These are phyloP conservation scores for Cordyceps cicadae DNA, from an alignment of 2,329 filamentous ascomycete genomes.

Conservation along the genomic window DNA sequence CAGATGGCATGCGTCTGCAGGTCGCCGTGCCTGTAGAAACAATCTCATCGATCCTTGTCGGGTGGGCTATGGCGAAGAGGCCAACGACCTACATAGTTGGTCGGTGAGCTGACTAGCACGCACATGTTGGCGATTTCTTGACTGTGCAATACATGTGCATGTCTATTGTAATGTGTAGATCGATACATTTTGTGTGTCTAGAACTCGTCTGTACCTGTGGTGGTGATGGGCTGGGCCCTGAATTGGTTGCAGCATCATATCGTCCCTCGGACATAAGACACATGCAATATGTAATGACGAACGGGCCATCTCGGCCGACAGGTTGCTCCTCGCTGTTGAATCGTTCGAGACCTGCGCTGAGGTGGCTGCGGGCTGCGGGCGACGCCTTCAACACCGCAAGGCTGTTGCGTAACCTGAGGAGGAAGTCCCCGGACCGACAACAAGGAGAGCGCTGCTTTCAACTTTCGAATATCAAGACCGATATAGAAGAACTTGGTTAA, in stretches of 20 bases:
- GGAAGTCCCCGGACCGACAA: neutral
- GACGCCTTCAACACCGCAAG: neutral
- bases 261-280: neutral
- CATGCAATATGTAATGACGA: neutral
- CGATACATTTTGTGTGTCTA: neutral
- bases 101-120: too few relatives aligned
- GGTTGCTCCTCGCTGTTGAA: neutral
- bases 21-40: neutral
- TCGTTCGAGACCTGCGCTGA: neutral
- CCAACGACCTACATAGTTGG: too few relatives aligned
- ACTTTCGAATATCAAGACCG: too few relatives aligned
- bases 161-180: neutral
- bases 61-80: neutral
- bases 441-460: neutral
- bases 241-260: neutral
- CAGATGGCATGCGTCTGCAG: slow-evolving; percentile 5
- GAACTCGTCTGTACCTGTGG: too few relatives aligned
- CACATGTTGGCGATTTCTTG: too few relatives aligned
- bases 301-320: neutral
- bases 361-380: neutral
- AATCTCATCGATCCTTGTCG: neutral
- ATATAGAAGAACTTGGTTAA: too few relatives aligned
- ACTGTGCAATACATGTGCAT: neutral
- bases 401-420: neutral
- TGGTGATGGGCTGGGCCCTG: neutral